A percentile compares a stretch with the other conserved stretches of the same genome.
Conservation (phyloP, 2,329 filamentous ascomycete species). For the Fusarium solani-melongenae region DNA sequence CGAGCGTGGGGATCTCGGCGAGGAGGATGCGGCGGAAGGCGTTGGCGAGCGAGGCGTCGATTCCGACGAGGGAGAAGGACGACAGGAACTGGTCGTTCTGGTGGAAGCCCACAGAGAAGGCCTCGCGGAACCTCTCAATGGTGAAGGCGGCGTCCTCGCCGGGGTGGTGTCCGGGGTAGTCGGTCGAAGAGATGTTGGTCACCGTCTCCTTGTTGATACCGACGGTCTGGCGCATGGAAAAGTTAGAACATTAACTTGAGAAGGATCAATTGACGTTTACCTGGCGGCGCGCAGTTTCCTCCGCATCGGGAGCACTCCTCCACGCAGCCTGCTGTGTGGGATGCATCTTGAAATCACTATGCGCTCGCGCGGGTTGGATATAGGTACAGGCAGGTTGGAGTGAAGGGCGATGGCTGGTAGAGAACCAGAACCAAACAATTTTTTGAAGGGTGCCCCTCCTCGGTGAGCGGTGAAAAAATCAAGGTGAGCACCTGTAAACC, state of each 20-base stretch:
- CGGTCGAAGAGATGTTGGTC: conserved; percentile 86
- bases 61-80: conserved; percentile 89
- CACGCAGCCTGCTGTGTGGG: conserved; percentile 49
- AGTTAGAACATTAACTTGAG: conserved; percentile 13
- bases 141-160: conserved; percentile 89
- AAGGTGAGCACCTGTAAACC: background rate
- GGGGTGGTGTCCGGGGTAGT: conserved; percentile 91
- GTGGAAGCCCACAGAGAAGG: conserved; percentile 84
- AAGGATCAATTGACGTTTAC: conserved; percentile 50
- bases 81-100: conserved; percentile 80
- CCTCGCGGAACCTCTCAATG: conserved; percentile 75
- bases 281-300: conserved; percentile 71
- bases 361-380: background rate
- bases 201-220: conserved; percentile 91
- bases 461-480: conserved; percentile 23
- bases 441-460: conserved; percentile 46
- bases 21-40: conserved; percentile 97
- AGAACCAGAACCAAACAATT: conserved; percentile 41
- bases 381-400: background rate
- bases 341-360: conserved; percentile 42
- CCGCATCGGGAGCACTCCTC: conserved; percentile 57
- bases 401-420: conserved; percentile 6
- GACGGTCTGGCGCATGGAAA: conserved; percentile 70
- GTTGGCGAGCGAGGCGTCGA: conserved; percentile 94
- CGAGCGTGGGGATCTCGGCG: conserved; percentile 91